Conservation (phyloP, 345 rosid genomes). For the Eucalyptus decipiens region DNA sequence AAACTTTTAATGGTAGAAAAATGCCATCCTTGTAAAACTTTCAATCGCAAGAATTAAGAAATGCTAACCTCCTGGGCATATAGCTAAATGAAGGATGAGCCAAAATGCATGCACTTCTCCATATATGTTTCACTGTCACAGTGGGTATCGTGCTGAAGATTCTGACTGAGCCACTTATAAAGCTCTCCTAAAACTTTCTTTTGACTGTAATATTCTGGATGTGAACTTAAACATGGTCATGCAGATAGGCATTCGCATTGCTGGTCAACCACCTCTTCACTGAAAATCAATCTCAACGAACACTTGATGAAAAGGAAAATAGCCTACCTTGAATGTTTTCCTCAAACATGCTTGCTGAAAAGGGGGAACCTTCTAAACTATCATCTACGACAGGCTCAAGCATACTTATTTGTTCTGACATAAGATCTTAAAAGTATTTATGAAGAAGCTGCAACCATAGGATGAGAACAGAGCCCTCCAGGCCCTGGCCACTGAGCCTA, state of each 20-base stretch:
- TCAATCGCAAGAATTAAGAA: not conserved
- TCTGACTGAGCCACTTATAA: conserved; percentile 45
- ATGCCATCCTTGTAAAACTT: not conserved
- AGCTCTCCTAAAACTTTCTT: conserved; percentile 42
- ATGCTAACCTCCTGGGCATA: conserved; percentile 65
- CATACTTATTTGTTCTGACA: conserved; percentile 19
- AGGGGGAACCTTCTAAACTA: conserved; percentile 72
- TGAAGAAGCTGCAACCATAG: conserved; percentile 76
- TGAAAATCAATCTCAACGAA: conserved; percentile 39
- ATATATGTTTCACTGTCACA: conserved; percentile 13
- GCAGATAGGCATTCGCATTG: conserved; percentile 11
- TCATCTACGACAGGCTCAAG: conserved; percentile 11
- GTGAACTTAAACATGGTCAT: conserved; percentile 4
- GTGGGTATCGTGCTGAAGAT: conserved; percentile 15
- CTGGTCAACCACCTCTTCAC: conserved; percentile 11
- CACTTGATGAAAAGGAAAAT: conserved; percentile 62
- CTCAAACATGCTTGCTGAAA: conserved; percentile 27
- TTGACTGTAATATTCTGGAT: conserved; percentile 9
- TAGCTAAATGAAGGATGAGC: conserved; percentile 54
- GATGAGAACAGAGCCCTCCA: conserved; percentile 17
- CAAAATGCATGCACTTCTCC: conserved; percentile 29
- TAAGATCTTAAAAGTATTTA: conserved; percentile 38
- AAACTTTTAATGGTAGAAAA: not conserved
- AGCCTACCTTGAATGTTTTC: conserved; percentile 17
- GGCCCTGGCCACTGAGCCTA: conserved; percentile 47